Evolutionary conservation across 176 grass and related monocot species (phyloP), one percentile per base, ranked within the genome.

Genomic region (Carex myosuroides): DNA sequence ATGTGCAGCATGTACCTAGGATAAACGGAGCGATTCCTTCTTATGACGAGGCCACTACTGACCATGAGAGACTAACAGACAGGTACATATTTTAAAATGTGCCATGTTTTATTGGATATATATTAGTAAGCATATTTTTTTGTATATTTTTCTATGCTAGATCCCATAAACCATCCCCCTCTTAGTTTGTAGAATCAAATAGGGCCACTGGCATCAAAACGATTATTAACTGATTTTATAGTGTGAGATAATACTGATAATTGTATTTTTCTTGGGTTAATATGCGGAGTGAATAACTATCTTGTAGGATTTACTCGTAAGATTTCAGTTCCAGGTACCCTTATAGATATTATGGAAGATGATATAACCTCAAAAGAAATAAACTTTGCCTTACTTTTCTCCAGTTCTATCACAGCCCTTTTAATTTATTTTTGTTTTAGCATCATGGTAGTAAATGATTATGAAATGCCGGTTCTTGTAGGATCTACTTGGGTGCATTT

Each of bases 11-110:
- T 94, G 96, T 99, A 60, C 96, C 96, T 87, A 94, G 79, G 94
- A 95, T 99, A 80, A 99, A 99, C 91, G 96, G 96, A 48, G 91
- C 87, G 77, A 99, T 99, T 88, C 96, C 96, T 87, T 94, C 96
- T 64, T 12, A 91, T 3, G 93, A 95, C 52, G 93, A 99, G 89
- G 96, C 96, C 80, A 95, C 88, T 70, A 90, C 94, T 86, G 96
- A 99, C 86, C 93, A 95, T 89, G 86, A 95, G 87, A 95, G 93
- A 89, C 87, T 99, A 79, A 88, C 87, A 86, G 90, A 91, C 83
- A 99, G 96, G 96, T 99, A 62, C 60, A 50, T 44, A 69, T 70
- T 86, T 44, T 48, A 78, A n/a, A n/a, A 20, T 13, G 13, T 78
- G 73, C 14, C 52, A 78, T 8, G 57, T 66, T 64, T 60, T 54